phyloP scores from a whole-genome alignment of 2,329 filamentous ascomycete genomes.

The Botrytis sinoallii region DNA sequence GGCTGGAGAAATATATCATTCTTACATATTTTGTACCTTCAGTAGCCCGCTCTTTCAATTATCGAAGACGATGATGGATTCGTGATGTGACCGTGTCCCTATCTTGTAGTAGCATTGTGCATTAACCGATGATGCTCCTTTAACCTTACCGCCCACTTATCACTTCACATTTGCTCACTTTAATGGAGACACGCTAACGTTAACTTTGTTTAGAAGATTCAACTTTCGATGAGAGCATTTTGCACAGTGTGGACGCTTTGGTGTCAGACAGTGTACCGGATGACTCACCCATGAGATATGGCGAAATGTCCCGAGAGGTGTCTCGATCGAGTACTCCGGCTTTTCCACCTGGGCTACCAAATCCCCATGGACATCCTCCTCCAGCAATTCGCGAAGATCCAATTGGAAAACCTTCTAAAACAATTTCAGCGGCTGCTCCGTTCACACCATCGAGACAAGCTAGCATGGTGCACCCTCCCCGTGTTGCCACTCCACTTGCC shows the following conservation, averaged over 20 bases:
- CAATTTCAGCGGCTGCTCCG: slow-evolving; percentile 33
- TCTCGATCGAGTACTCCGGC: slow-evolving; percentile 40
- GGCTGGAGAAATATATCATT: slow-evolving; percentile 52
- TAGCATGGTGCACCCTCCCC: slow-evolving; percentile 27
- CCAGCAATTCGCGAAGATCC: slow-evolving; percentile 32
- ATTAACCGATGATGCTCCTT: slow-evolving; percentile 39
- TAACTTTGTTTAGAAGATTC: slow-evolving; percentile 49
- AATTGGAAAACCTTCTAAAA: slow-evolving; percentile 29
- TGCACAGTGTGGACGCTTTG: slow-evolving; percentile 58
- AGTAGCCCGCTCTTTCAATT: slow-evolving; percentile 36
- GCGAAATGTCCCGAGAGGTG: slow-evolving; percentile 19
- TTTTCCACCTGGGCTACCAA: slow-evolving; percentile 46
- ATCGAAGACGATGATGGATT: slow-evolving; percentile 61
- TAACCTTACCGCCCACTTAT: slow-evolving; percentile 14
- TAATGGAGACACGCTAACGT: slow-evolving; percentile 26
- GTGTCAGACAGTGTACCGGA: slow-evolving; percentile 53
- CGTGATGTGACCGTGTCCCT: slow-evolving; percentile 46
- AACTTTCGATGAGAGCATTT: slow-evolving; percentile 56
- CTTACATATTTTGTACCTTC: slow-evolving; percentile 42
- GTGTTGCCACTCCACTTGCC: slow-evolving; percentile 33
- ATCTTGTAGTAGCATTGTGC: slow-evolving; percentile 33
- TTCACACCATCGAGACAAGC: slow-evolving; percentile 33
- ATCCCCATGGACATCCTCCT: slow-evolving; percentile 42
- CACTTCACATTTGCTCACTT: neutral
- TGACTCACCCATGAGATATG: slow-evolving; percentile 24